phyloP scores from a whole-genome alignment of 2,329 filamentous ascomycete genomes.

The Cytospora leucostoma region DNA sequence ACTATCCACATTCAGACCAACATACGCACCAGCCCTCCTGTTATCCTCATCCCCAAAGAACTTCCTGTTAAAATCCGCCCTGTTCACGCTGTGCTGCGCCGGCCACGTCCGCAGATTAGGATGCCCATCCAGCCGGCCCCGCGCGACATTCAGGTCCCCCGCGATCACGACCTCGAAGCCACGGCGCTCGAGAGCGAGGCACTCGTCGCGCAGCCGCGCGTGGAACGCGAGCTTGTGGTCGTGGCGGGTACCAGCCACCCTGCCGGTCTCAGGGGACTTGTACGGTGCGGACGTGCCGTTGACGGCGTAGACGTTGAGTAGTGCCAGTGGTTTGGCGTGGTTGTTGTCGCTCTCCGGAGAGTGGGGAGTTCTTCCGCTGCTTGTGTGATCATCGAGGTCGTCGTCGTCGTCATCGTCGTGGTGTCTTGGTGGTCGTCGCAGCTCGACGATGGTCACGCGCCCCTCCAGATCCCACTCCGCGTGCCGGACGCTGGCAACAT shows the following conservation, averaged over 20 bases:
- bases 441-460: slow-evolving; percentile 49
- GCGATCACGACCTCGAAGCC: slow-evolving; percentile 49
- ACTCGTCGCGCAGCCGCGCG: slow-evolving; percentile 46
- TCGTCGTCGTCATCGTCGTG: not conserved
- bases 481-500: slow-evolving; percentile 38
- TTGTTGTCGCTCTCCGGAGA: slow-evolving; percentile 15
- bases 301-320: slow-evolving; percentile 56
- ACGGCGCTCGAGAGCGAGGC: slow-evolving; percentile 40
- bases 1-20: not conserved
- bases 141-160: slow-evolving; percentile 56
- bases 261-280: slow-evolving; percentile 45
- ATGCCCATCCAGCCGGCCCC: slow-evolving; percentile 38
- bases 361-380: too few relatives aligned
- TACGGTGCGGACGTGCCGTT: slow-evolving; percentile 53
- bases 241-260: slow-evolving; percentile 48
- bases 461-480: slow-evolving; percentile 56
- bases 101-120: slow-evolving; percentile 49
- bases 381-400: not conserved
- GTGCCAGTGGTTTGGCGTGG: slow-evolving; percentile 35
- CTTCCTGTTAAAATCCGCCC: slow-evolving; percentile 51
- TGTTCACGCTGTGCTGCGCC: slow-evolving; percentile 50
- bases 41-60: slow-evolving; percentile 42
- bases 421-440: not conserved
- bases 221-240: slow-evolving; percentile 54
- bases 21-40: slow-evolving; percentile 24